phyloP scores from a whole-genome alignment of 352 stramenopile genomes.

The Globisporangium solare region DNA sequence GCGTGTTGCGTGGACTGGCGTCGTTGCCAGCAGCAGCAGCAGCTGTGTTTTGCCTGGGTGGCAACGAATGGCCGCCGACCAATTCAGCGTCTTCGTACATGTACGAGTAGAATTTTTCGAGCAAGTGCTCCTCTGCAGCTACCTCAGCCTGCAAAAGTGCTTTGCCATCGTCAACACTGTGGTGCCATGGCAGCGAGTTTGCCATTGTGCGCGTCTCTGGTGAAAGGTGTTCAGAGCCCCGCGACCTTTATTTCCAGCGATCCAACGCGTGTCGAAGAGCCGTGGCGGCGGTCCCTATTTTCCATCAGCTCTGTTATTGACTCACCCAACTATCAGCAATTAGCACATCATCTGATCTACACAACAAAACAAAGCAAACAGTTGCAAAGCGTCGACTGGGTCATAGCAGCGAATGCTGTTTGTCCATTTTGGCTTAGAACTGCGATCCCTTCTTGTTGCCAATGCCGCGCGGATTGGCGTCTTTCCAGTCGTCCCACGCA shows the following conservation, averaged over 20 bases:
- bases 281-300: slow-evolving; percentile 9
- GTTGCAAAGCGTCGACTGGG: neutral
- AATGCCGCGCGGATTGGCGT: slow-evolving; percentile 93
- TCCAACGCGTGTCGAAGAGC: slow-evolving; percentile 1
- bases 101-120: slow-evolving; percentile 58
- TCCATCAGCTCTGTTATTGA: neutral
- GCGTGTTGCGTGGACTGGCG: slow-evolving; percentile 9
- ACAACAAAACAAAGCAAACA: neutral
- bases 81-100: slow-evolving; percentile 57
- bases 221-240: neutral
- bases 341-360: neutral
- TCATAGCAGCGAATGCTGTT: no score
- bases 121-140: slow-evolving; percentile 25
- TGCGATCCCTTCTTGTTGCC: slow-evolving; percentile 96
- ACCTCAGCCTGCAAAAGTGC: slow-evolving; percentile 12
- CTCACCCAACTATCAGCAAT: neutral
- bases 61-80: slow-evolving; percentile 16
- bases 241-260: neutral
- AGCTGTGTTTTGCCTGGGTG: slow-evolving; percentile 28
- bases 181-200: neutral
- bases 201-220: neutral
- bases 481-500: slow-evolving; percentile 97
- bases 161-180: slow-evolving; percentile 3
- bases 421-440: slow-evolving; percentile 58
- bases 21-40: neutral